Evolutionary conservation across 2,329 filamentous ascomycete genomes (phyloP), one percentile per base, ranked within the genome.

Genomic region (Alternaria gansuensis): DNA sequence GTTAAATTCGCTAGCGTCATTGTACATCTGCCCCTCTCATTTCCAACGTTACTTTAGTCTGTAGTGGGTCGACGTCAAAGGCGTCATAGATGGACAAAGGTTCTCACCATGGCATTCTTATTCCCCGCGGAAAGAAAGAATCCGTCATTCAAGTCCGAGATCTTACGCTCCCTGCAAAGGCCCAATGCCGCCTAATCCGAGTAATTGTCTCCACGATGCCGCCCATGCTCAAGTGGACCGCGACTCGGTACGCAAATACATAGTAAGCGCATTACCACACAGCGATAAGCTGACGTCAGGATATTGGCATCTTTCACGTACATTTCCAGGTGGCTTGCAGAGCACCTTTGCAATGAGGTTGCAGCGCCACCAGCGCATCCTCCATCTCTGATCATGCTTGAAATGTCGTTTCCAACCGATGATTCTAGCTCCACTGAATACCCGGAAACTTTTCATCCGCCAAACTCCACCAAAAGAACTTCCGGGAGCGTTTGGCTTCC

Each of bases 61-160:
- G 5, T 51, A 6, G 21, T 34, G 23, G 44, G 36, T 14, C 29
- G 31, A 14, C 9, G 33, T 51, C n/a, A 31, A 41, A 51, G 26
- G 21, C 49, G 49, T 39, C 36, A 39, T 33, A 29, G 36, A 41
- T 36, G 31, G 44, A 48, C 29, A 24, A n/a, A 23, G 23, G 29
- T 23, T 36, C 8, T 48, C 31, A 48, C 13, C 31, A 48, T 34
- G 31, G 13, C 21, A 48, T 34, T 48, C 13, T 34, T 13, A n/a
- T 23, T 46, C 17, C 4, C 29, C 31, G 13, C 23, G 31, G 44
- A 34, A 23, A 7, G 17, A 34, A 23, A 7, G 17, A 24, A 48
- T 24, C 23, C 11, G 11, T 17, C n/a, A 31, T 48, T 24, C 23
- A 21, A n/a, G 8, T 11, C 14, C 10, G 8, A 48, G 13, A 24